phyloP scores from a whole-genome alignment of 2,329 filamentous ascomycete genomes.

The Exophiala calicioides region DNA sequence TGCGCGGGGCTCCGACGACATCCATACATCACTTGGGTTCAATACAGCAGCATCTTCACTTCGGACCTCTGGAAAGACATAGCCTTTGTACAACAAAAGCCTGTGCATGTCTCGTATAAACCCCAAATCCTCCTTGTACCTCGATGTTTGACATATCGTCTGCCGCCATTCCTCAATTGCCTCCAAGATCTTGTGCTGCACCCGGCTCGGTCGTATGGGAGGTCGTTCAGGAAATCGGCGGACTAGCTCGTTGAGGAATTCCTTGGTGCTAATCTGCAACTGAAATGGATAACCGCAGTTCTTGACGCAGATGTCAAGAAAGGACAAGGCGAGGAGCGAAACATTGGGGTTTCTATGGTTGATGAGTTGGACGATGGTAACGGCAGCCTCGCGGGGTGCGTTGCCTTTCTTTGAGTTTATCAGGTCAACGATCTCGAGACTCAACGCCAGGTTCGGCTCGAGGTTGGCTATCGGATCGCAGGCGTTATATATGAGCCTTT shows the following conservation, averaged over 20 bases:
- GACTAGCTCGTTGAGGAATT: conserved; percentile 97
- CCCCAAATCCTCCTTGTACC: conserved; percentile 95
- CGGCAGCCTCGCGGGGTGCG: conserved; percentile 89
- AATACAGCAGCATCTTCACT: conserved; percentile 93
- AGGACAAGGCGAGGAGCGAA: conserved; percentile 72
- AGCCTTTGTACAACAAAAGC: conserved; percentile 93
- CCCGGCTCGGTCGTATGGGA: conserved; percentile 78
- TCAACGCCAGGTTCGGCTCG: conserved; percentile 94
- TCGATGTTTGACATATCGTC: conserved; percentile 96
- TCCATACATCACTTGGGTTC: conserved; percentile 92
- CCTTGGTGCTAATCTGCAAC: conserved; percentile 96
- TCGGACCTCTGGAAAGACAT: conserved; percentile 88
- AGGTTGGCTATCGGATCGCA: conserved; percentile 91
- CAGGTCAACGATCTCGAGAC: conserved; percentile 93
- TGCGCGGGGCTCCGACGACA: neutral
- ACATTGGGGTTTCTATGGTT: conserved; percentile 98
- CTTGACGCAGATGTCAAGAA: conserved; percentile 98
- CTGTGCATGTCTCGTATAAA: conserved; percentile 98
- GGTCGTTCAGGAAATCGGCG: conserved; percentile 93
- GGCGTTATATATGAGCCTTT: conserved; percentile 93
- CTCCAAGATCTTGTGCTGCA: conserved; percentile 90
- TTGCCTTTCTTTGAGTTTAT: conserved; percentile 98
- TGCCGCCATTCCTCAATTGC: conserved; percentile 97
- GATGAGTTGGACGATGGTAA: conserved; percentile 89
- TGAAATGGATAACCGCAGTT: conserved; percentile 99